Conservation (phyloP, 352 stramenopile species). For the Nothophytophthora sp. region DNA sequence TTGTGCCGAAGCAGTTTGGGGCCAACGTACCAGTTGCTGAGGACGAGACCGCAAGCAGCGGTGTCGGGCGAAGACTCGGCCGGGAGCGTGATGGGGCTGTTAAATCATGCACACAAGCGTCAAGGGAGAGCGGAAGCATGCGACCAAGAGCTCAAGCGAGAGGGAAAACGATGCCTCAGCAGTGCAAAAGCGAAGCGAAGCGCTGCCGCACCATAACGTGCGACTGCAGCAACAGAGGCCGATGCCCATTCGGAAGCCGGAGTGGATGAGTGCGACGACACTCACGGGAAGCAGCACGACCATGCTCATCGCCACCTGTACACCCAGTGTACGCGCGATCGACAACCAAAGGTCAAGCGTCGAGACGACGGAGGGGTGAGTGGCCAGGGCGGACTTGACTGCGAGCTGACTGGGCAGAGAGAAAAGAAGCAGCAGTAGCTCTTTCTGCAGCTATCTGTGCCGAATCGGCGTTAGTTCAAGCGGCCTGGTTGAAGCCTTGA, state of each 20-base stretch:
- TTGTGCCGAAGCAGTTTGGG: background rate
- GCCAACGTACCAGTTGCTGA: conserved; percentile 27
- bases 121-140: background rate
- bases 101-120: background rate
- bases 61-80: background rate
- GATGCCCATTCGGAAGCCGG: conserved; percentile 20
- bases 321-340: background rate
- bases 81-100: conserved; percentile 14
- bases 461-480: background rate
- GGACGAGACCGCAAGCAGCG: conserved; percentile 10
- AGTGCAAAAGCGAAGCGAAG: no score
- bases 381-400: conserved; percentile 2
- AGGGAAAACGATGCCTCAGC: background rate
- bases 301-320: background rate
- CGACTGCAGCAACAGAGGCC: conserved; percentile 27
- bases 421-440: conserved; percentile 12
- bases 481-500: no score
- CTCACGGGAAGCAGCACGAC: conserved; percentile 4
- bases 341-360: background rate
- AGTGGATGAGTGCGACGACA: conserved; percentile 10
- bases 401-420: conserved; percentile 14
- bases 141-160: background rate
- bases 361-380: conserved; percentile 5
- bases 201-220: conserved; percentile 23
- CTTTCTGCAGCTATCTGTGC: background rate